A percentile compares a stretch with the other conserved stretches of the same genome.
Evolutionary conservation across 495 filamentous ascomycete species (phyloP).

Genomic region (Jackrogersella multiformis): DNA sequence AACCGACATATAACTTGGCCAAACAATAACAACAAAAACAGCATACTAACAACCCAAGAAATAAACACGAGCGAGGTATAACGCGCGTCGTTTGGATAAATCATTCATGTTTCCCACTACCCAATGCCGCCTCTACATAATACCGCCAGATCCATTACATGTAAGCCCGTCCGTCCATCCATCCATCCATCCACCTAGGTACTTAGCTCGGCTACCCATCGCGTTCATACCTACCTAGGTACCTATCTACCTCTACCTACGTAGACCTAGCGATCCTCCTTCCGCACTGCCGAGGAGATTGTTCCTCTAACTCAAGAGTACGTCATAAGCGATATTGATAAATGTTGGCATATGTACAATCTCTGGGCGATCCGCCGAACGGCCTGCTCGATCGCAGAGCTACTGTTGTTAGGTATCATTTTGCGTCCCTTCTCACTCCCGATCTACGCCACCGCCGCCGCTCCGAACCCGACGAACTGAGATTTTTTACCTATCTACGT

Average conservation of each 20-base stretch:
- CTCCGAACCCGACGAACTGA: conserved; percentile 17
- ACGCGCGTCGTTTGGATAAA: not conserved
- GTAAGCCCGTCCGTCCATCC: no score
- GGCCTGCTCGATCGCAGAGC: conserved; percentile 7
- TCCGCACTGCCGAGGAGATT: not conserved
- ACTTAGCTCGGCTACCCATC: no score
- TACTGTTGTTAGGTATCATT: conserved; percentile 36
- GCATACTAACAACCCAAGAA: no score
- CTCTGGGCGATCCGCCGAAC: conserved; percentile 16
- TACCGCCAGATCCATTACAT: not conserved
- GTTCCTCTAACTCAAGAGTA: not conserved
- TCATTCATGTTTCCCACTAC: not conserved
- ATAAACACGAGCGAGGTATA: no score
- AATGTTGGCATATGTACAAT: conserved; percentile 37
- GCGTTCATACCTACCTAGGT: no score
- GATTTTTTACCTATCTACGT: conserved; percentile 18
- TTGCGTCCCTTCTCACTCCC: conserved; percentile 22
- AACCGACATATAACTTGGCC: no score
- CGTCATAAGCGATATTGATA: not conserved
- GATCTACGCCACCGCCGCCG: conserved; percentile 24
- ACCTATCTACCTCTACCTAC: no score
- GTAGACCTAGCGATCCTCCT: not conserved
- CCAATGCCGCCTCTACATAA: not conserved
- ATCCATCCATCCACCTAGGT: no score
- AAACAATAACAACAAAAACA: no score